Base-by-base conservation (phyloP, 1,284 basidiomycete species). In the Austropuccinia psidii region DNA sequence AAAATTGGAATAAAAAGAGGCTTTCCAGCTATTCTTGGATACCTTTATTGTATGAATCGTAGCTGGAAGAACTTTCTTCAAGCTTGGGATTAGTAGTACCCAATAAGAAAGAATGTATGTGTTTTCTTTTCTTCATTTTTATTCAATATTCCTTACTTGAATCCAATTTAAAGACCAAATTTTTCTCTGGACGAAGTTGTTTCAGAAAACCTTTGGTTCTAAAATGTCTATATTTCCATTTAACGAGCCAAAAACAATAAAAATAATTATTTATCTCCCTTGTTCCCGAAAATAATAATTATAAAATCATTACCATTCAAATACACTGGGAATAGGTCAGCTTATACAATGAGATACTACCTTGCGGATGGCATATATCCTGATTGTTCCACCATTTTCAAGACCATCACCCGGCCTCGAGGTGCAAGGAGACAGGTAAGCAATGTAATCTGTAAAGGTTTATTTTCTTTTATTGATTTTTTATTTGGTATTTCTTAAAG, bases 91-190 rank as follows among this genome's bases (percentile, higher is more conserved):
- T 24, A 27, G 31, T 37, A 39, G 13, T 68, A 39, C 35, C 54
- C n/a, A 57, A 52, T 50, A 37, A 68, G 57, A 57, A n/a, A 39
- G 45, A 68, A 68, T 50, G 64, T 66, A n/a, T n/a, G n/a, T n/a
- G n/a, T n/a, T n/a, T n/a, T n/a, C n/a, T n/a, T n/a, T n/a, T n/a
- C n/a, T n/a, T n/a, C n/a, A n/a, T n/a, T n/a, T n/a, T n/a, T n/a
- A n/a, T n/a, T n/a, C n/a, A n/a, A n/a, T n/a, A n/a, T n/a, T n/a
- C n/a, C n/a, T n/a, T n/a, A n/a, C n/a, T n/a, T n/a, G n/a, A n/a
- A n/a, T n/a, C n/a, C n/a, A n/a, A n/a, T n/a, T n/a, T n/a, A n/a
- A n/a, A n/a, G n/a, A n/a, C 52, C 27, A 15, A 55, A 13, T 4
- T 15, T 55, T 21, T 21, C 15, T 55, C 33, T 31, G 52, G 52